Percentiles rank a stretch among this genome's conserved stretches.
These are phyloP conservation scores for Mediolabrus comicus DNA, from an alignment of 108 stramenopile species.

Conservation along the genomic window DNA sequence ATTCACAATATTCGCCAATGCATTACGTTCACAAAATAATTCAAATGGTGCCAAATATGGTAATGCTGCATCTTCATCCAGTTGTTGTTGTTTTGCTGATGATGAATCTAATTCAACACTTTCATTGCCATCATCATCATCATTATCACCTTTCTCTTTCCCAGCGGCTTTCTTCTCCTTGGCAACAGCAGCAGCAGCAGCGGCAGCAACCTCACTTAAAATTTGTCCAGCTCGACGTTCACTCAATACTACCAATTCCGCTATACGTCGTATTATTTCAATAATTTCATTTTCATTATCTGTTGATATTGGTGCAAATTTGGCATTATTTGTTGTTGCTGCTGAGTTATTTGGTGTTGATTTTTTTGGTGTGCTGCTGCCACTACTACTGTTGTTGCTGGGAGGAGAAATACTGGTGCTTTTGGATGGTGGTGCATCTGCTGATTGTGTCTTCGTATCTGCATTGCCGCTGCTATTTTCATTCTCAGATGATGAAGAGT, in stretches of 20 bases:
- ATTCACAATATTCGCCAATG: conserved; percentile 58
- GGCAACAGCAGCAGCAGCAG: conserved; percentile 7
- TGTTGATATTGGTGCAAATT: conserved; percentile 36
- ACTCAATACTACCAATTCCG: conserved; percentile 74
- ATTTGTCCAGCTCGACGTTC: conserved; percentile 47
- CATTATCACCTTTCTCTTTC: conserved; percentile 3
- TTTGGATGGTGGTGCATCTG: too few relatives aligned
- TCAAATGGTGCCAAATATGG: conserved; percentile 73
- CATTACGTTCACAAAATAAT: conserved; percentile 76
- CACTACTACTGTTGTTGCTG: not conserved
- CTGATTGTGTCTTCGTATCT: too few relatives aligned
- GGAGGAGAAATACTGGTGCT: not conserved
- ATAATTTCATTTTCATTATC: conserved; percentile 52
- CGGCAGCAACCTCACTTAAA: conserved; percentile 24
- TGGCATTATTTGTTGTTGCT: not conserved
- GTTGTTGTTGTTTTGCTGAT: not conserved
- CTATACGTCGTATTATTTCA: conserved; percentile 70
- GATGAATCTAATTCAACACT: not conserved
- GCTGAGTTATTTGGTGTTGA: not conserved
- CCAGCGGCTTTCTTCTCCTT: conserved; percentile 1
- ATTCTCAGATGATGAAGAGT: too few relatives aligned
- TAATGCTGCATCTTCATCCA: conserved; percentile 22
- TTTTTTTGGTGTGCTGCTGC: not conserved
- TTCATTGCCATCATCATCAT: conserved; percentile 5
- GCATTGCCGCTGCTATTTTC: too few relatives aligned